Evolutionary conservation across 495 filamentous ascomycete genomes (phyloP).

Genomic region (Platismatia glauca): DNA sequence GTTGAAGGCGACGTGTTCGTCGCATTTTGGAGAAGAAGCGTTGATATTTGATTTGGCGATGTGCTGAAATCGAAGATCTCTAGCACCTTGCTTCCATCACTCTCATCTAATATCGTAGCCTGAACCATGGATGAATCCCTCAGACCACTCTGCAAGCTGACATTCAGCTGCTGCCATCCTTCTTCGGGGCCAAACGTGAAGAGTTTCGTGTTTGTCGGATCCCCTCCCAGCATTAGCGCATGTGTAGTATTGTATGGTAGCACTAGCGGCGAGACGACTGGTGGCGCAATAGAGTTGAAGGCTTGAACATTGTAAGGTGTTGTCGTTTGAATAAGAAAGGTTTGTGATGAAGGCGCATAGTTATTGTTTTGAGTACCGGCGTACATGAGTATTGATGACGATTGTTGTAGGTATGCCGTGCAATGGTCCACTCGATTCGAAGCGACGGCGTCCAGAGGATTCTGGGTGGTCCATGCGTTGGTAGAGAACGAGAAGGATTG

Average conservation of each 20-base stretch:
- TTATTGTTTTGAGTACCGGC: constrained; percentile 58
- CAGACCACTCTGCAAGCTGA: constrained; percentile 40
- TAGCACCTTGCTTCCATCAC: constrained; percentile 76
- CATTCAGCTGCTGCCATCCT: constrained; percentile 58
- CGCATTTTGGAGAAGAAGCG: constrained; percentile 49
- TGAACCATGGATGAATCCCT: constrained; percentile 51
- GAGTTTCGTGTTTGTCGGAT: constrained; percentile 53
- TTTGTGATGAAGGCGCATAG: constrained; percentile 53
- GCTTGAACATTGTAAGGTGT: constrained; percentile 51
- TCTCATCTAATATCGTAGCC: constrained; percentile 54
- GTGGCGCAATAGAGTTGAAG: constrained; percentile 43
- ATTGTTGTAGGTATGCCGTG: constrained; percentile 62
- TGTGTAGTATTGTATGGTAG: constrained; percentile 65
- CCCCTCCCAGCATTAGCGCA: constrained; percentile 71
- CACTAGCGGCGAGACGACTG: constrained; percentile 59
- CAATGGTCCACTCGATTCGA: constrained; percentile 65
- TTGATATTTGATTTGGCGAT: constrained; percentile 69
- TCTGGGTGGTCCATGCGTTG: constrained; percentile 64
- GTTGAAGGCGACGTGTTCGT: constrained; percentile 31
- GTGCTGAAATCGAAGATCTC: constrained; percentile 68
- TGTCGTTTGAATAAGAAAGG: constrained; percentile 60
- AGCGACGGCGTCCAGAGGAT: constrained; percentile 44
- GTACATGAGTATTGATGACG: constrained; percentile 70
- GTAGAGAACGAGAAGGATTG: constrained; percentile 75
- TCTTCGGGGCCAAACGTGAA: constrained; percentile 48